Base-by-base conservation (phyloP, 495 filamentous ascomycete genomes). In the Paragyromitra xinjiangensis region DNA sequence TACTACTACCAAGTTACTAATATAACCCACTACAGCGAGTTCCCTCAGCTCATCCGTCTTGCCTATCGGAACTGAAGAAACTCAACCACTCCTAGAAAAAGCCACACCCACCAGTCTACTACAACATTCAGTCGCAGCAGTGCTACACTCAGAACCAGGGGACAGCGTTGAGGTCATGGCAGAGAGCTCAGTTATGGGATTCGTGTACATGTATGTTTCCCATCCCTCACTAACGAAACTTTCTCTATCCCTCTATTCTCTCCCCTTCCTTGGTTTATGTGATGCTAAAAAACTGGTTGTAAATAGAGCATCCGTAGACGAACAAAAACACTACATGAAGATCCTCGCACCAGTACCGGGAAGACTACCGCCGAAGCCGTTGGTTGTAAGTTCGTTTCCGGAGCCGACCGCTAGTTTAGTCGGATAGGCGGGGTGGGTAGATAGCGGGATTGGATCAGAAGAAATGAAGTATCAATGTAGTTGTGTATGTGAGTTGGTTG, bases 121-220 rank as follows among this genome's bases (percentile, higher is more conserved):
- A 82, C 87, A 87, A 61, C 86, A 90, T 78, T 91, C 90, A 72
- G 87, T 97, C 0, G 87, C 98, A 0, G 93, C 94, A 1, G 89
- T 99, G 69, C 91, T 94, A 74, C 89, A 92, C 63, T 92, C 91
- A 1, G 85, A 90, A 0, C 81, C 88, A 1, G 88, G 86, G 3
- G 92, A 94, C 64, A 85, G 87, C 3, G 86, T 90, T 7, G 89
- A 93, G 48, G 87, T 89, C 5, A 90, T 99, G 56, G 90, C 92
- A 12, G 92, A 95, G 77, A 91, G 94, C 0, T 93, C 91, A 51
- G 90, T 98, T 22, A 91, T 96, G 87, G 95, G 95, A 6, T 98
- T 96, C 83, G 88, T 97, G 48, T 97, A 96, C 81, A 91, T 99
- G 42, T 83, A 74, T 26, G 78, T 58, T n/a, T 39, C 48, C 37